phyloP scores from a whole-genome alignment of 768 basidiomycete species.

The Dendrothele bispora region DNA sequence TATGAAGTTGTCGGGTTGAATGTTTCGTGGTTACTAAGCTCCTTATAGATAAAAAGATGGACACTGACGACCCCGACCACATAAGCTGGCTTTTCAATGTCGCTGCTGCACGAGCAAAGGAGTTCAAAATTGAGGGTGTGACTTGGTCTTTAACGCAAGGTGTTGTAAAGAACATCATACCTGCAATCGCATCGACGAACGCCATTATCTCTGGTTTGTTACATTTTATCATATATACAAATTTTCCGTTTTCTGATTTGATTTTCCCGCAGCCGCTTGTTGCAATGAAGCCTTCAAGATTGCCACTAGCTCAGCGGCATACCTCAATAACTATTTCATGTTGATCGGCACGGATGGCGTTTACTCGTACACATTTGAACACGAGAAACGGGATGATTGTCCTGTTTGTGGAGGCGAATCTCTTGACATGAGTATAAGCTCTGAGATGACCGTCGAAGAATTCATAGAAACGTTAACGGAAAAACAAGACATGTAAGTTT shows the following conservation, averaged over 20 bases:
- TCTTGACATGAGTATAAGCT: conserved; percentile 67
- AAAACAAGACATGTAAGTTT: conserved; percentile 84
- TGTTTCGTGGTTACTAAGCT: background rate
- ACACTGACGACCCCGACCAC: conserved; percentile 96
- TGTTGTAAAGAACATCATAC: conserved; percentile 99
- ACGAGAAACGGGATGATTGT: conserved; percentile 89
- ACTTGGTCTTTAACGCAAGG: conserved; percentile 98
- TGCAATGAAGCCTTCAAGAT: conserved; percentile 99
- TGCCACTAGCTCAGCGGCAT: conserved; percentile 91
- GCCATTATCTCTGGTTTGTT: conserved; percentile 90
- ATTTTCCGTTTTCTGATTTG: conserved; percentile 5
- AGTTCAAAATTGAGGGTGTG: conserved; percentile 97
- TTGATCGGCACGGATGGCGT: conserved; percentile 95
- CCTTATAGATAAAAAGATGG: conserved; percentile 83
- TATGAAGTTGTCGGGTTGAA: conserved; percentile 27
- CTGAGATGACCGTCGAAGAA: conserved; percentile 78
- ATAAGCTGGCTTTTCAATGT: conserved; percentile 89
- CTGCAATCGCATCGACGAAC: conserved; percentile 97
- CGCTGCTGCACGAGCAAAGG: conserved; percentile 80
- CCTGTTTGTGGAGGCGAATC: conserved; percentile 96
- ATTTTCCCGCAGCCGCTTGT: conserved; percentile 70
- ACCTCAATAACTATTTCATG: conserved; percentile 98
- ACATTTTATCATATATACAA: background rate
- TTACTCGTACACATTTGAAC: conserved; percentile 97
- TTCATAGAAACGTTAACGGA: conserved; percentile 87